phyloP scores from a whole-genome alignment of 768 basidiomycete species.

The Daedalea quercina region DNA sequence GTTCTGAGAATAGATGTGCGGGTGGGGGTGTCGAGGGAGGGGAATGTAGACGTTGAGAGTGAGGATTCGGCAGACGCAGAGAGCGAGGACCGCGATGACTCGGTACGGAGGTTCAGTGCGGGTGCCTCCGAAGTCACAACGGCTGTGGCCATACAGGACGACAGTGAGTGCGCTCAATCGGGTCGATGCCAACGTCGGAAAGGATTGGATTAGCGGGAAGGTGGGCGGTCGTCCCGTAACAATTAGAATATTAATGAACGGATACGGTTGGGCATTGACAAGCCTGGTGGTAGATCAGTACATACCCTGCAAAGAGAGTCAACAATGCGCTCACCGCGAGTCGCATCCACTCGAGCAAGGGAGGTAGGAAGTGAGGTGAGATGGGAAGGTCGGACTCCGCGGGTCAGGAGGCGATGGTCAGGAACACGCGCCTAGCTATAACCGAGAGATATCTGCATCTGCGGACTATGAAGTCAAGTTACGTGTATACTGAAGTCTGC shows the following conservation, averaged over 20 bases:
- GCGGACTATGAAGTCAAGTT: too few relatives aligned
- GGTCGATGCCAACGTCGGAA: not conserved
- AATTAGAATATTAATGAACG: not conserved
- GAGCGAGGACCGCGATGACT: constrained; percentile 6
- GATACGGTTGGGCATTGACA: not conserved
- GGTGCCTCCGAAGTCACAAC: not conserved
- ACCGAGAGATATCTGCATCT: too few relatives aligned
- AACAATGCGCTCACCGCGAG: not conserved
- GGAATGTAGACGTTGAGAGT: not conserved
- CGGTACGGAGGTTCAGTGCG: not conserved
- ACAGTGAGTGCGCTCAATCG: not conserved
- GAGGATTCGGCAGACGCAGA: constrained; percentile 1
- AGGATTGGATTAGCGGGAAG: not conserved
- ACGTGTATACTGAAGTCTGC: too few relatives aligned
- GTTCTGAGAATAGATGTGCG: constrained; percentile 11
- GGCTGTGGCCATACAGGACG: not conserved
- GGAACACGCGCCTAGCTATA: too few relatives aligned
- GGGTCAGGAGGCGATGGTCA: too few relatives aligned
- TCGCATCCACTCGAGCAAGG: not conserved
- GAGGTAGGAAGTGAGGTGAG: too few relatives aligned
- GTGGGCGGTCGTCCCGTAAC: not conserved
- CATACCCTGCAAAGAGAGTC: too few relatives aligned
- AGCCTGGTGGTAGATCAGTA: not conserved
- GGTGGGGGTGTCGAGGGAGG: not conserved
- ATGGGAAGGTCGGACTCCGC: too few relatives aligned